phyloP scores from a whole-genome alignment of 768 basidiomycete species.

The Naganishia onofrii region DNA sequence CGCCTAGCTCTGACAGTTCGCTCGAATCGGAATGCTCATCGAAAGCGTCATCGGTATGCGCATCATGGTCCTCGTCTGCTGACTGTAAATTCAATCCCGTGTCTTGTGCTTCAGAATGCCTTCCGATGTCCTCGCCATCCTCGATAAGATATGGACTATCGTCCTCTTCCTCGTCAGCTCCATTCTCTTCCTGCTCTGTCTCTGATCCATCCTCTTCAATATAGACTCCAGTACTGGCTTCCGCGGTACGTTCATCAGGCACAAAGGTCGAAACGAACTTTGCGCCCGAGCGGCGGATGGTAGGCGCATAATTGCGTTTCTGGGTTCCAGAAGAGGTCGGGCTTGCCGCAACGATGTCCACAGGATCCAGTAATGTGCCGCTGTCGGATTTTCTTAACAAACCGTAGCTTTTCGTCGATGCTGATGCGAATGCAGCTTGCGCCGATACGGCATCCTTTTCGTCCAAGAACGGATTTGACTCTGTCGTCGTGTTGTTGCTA shows the following conservation, averaged over 20 bases:
- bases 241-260: background rate
- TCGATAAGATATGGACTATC: slow-evolving; percentile 22
- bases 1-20: background rate
- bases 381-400: slow-evolving; percentile 1
- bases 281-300: background rate
- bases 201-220: slow-evolving; percentile 2
- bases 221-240: background rate
- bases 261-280: background rate
- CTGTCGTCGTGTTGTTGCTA: background rate
- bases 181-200: slow-evolving; percentile 6
- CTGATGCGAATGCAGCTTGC: background rate
- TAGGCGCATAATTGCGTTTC: background rate
- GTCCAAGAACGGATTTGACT: slow-evolving; percentile 29
- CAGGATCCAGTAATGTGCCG: slow-evolving; percentile 6
- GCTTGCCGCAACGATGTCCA: slow-evolving; percentile 1
- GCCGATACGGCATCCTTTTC: background rate
- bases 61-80: background rate
- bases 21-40: background rate
- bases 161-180: slow-evolving; percentile 9
- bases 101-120: background rate
- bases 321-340: background rate
- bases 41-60: background rate
- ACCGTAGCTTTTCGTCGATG: background rate
- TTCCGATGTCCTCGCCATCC: background rate
- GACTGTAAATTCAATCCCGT: background rate